Evolutionary conservation across 495 filamentous ascomycete species (phyloP).

Genomic region (Talaromyces trachyspermus): DNA sequence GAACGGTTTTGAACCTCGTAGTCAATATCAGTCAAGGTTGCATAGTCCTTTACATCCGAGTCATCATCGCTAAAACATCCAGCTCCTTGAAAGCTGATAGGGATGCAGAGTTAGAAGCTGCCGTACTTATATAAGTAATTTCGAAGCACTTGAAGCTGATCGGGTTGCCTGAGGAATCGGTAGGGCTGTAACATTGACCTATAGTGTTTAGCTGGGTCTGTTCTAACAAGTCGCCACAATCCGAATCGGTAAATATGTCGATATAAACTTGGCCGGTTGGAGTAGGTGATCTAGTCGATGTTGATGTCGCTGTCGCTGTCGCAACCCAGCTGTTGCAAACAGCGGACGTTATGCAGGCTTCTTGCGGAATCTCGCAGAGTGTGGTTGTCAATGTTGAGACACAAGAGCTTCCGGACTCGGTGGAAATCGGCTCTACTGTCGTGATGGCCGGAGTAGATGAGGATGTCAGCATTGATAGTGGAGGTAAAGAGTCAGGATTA

Average conservation of each 20-base stretch:
- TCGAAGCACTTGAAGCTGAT: not conserved
- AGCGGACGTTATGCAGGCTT: slow-evolving; percentile 1
- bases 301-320: not conserved
- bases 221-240: slow-evolving; percentile 1
- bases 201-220: slow-evolving; percentile 1
- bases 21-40: slow-evolving; percentile 1
- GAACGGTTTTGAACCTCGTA: not conserved
- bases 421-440: slow-evolving; percentile 2
- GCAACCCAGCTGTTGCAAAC: slow-evolving; percentile 3
- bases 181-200: slow-evolving; percentile 3
- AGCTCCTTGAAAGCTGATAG: not conserved
- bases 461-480: not conserved
- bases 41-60: slow-evolving; percentile 1
- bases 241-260: slow-evolving; percentile 3
- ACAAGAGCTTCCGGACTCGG: slow-evolving; percentile 1
- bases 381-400: slow-evolving; percentile 1
- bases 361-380: slow-evolving; percentile 2
- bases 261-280: slow-evolving; percentile 1
- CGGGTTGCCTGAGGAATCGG: slow-evolving; percentile 1
- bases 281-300: not conserved
- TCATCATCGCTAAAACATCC: slow-evolving; percentile 1
- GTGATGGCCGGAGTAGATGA: slow-evolving; percentile 1
- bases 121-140: slow-evolving; percentile 2
- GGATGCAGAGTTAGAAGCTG: not conserved
- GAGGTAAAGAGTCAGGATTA: slow-evolving; percentile 3